Percentiles rank a stretch among this genome's conserved stretches.
phyloP scores from a whole-genome alignment of 306 rosid genomes.

The Malus asiatica region DNA sequence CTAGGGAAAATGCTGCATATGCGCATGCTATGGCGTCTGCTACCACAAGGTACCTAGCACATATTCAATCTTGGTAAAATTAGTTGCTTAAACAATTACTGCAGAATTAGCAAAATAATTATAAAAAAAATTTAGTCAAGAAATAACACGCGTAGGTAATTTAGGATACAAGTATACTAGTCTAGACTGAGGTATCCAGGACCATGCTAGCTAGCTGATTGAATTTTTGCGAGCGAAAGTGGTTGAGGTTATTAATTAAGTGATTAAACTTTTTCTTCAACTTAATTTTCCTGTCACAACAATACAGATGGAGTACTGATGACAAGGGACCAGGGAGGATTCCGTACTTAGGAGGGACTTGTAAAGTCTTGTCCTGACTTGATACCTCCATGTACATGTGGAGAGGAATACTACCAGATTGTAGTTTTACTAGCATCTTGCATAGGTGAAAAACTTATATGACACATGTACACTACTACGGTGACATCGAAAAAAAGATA shows the following conservation, averaged over 20 bases:
- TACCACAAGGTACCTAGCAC: conserved; percentile 51
- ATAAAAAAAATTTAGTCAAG: background rate
- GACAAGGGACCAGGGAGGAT: background rate
- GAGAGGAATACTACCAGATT: too few relatives aligned
- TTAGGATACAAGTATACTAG: background rate
- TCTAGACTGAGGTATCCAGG: background rate
- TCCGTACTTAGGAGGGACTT: background rate
- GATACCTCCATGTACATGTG: too few relatives aligned
- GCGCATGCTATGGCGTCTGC: conserved; percentile 51
- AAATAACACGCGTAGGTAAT: background rate
- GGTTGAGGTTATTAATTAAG: background rate
- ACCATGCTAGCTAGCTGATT: background rate
- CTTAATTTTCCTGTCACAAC: too few relatives aligned
- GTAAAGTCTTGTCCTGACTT: background rate
- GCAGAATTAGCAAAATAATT: background rate
- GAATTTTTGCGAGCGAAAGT: background rate
- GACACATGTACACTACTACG: too few relatives aligned
- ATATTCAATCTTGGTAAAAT: background rate
- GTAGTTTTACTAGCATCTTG: too few relatives aligned
- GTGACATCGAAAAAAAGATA: too few relatives aligned
- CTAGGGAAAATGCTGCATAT: conserved; percentile 44
- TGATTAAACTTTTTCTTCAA: too few relatives aligned
- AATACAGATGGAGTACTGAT: background rate
- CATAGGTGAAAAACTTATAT: background rate
- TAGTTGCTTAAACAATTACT: background rate